phyloP scores from a whole-genome alignment of 2,329 filamentous ascomycete species.

The Alternaria brassicae region DNA sequence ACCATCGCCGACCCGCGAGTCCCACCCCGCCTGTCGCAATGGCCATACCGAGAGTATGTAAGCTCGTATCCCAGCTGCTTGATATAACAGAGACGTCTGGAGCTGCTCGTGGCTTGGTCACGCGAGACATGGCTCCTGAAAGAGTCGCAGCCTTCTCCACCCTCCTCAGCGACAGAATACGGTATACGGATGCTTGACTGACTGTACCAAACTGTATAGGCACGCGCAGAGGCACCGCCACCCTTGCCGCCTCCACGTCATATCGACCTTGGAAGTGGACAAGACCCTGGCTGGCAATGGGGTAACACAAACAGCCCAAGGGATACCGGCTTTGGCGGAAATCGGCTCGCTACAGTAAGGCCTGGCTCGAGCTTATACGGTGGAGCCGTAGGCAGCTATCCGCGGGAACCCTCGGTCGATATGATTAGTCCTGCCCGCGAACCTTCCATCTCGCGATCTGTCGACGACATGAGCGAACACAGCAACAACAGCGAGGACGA shows the following conservation, averaged over 20 bases:
- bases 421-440: constrained; percentile 47
- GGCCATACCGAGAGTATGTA: constrained; percentile 63
- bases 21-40: constrained; percentile 58
- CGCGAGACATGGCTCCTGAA: neutral
- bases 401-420: constrained; percentile 39
- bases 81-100: neutral
- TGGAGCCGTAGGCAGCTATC: constrained; percentile 30
- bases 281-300: constrained; percentile 69
- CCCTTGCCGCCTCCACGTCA: constrained; percentile 69
- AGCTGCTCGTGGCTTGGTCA: neutral
- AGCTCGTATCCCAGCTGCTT: constrained; percentile 5
- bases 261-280: constrained; percentile 63
- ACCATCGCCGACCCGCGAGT: constrained; percentile 47
- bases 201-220: constrained; percentile 22
- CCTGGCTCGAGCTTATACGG: constrained; percentile 57
- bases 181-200: constrained; percentile 4
- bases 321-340: constrained; percentile 56
- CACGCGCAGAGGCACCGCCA: constrained; percentile 64
- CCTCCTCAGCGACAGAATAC: neutral
- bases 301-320: constrained; percentile 65
- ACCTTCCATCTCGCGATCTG: constrained; percentile 49
- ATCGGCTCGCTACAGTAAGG: constrained; percentile 54
- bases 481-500: constrained; percentile 49
- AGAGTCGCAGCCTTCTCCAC: neutral
- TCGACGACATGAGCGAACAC: constrained; percentile 47